Base-by-base conservation (phyloP, 1,139 yeast species). In the Debaryomycetaceae sp. region DNA sequence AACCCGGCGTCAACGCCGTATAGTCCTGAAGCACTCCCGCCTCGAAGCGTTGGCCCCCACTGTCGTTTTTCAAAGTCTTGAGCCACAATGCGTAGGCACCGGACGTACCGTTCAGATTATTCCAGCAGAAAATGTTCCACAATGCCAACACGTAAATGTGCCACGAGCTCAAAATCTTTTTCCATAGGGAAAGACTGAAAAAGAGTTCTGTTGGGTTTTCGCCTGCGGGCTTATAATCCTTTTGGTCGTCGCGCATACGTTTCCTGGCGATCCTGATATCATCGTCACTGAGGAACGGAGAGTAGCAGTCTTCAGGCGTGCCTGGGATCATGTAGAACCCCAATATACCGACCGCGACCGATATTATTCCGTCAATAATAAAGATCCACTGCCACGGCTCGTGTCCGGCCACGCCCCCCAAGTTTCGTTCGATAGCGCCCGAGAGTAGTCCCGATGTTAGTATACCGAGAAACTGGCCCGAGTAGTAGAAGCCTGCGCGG, bases 361-460 rank as follows among this genome's bases (percentile, higher is more conserved):
- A 71, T 24, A 77, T 59, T 27, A 73, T 49, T 6, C 78, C 80
- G 48, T 78, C 85, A 37, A 78, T 64, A 34, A 79, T 67, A 44
- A 74, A 78, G 52, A 75, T 71, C 85, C 86, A 78, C 53, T 76
- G 66, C 86, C 86, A 78, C 10, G 81, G 74, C 21, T 54, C 62
- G 21, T 72, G 53, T 1, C 81, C 78, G 32, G 50, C 49, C 4
- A 47, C 49, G 19, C 72, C 73, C 32, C 62, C 55, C 41, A 78
- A 49, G 16, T 50, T 41, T 28, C 67, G 51, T 41, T 57, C 70
- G 27, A 76, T 68, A 5, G 76, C 71, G n/a, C 78, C 71, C 30
- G 78, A 77, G 21, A 78, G 53, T 29, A 75, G 63, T 25, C 85
- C 82, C 4, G 80, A 65, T 4, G 81, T 71, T 43, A 77, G 50